Base-by-base conservation (phyloP, 768 basidiomycete genomes). In the Agrocybe pediades region DNA sequence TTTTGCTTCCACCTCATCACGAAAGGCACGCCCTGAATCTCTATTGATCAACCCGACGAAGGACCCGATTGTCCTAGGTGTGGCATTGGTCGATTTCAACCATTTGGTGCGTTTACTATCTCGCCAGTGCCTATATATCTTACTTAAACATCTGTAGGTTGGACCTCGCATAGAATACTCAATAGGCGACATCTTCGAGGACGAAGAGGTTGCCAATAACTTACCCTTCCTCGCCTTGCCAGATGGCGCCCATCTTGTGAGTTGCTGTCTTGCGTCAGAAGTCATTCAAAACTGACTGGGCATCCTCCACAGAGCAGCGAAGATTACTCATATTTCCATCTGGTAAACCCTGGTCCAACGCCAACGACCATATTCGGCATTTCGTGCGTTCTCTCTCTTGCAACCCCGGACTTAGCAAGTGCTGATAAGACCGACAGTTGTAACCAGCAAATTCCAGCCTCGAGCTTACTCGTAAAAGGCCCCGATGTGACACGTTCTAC, bases 291-390 rank as follows among this genome's bases (percentile, higher is more conserved):
- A 45, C 41, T 65, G 27, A 56, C 40, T 33, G 17, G n/a, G n/a
- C n/a, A 29, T 25, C 33, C 13, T 36, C 11, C 33, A 6, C 62
- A 93, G 90, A 88, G 85, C 59, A 74, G 84, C 17, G 96, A 98
- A 74, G 97, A 99, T 66, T 98, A 98, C 66, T 92, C 92, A 0
- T 98, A 98, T 69, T 99, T 99, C 65, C 94, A 96, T 65, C 73
- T 96, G 23, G 90, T 92, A 7, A 88, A 89, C 20, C 76, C 83
- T 11, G 80, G 84, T 9, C 81, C 81, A 0, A 83, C 79, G 56
- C 85, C 90, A 1, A 82, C 81, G 16, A 98, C 97, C 3, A 74
- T 98, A 33, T 99, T 98, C 65, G 97, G 96, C 29, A 98, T 99
- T 65, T 98, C 95, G 85, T 96, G 64, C 70, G 87, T 73, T 17